phyloP scores from a whole-genome alignment of 169 alveolate species.

The Theileria parva region DNA sequence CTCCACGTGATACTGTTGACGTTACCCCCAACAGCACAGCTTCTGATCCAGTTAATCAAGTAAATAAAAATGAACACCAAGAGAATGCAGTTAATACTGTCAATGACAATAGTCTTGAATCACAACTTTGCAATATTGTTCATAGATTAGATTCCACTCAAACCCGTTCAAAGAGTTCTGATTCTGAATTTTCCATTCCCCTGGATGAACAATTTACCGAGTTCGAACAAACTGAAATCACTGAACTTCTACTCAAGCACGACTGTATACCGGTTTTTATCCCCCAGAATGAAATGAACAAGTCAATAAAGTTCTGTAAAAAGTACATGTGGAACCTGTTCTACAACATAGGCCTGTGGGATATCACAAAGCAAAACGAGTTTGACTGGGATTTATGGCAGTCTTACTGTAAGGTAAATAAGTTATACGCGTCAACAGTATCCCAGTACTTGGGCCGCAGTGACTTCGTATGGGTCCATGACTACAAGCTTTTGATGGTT shows the following conservation, averaged over 20 bases:
- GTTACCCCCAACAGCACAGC: neutral
- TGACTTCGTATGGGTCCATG: constrained; percentile 90
- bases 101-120: neutral
- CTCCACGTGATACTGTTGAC: neutral
- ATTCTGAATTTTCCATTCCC: neutral
- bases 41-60: neutral
- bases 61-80: neutral
- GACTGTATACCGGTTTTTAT: constrained; percentile 68
- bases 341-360: constrained; percentile 76
- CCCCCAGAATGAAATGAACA: constrained; percentile 20
- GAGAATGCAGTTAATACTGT: too few relatives aligned
- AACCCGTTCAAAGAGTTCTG: neutral
- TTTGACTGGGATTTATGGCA: constrained; percentile 80
- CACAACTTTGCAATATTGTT: neutral
- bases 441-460: constrained; percentile 47
- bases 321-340: constrained; percentile 69
- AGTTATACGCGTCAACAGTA: constrained; percentile 64
- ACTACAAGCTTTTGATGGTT: constrained; percentile 84
- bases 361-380: constrained; percentile 69
- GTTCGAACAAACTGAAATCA: constrained; percentile 38
- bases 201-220: constrained; percentile 33
- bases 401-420: constrained; percentile 71
- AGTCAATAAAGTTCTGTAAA: constrained; percentile 45
- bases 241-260: constrained; percentile 24
- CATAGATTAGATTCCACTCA: constrained; percentile 3